These are phyloP conservation scores for Calocybe gambosa DNA, from an alignment of 1,284 basidiomycete species.

Conservation along the genomic window DNA sequence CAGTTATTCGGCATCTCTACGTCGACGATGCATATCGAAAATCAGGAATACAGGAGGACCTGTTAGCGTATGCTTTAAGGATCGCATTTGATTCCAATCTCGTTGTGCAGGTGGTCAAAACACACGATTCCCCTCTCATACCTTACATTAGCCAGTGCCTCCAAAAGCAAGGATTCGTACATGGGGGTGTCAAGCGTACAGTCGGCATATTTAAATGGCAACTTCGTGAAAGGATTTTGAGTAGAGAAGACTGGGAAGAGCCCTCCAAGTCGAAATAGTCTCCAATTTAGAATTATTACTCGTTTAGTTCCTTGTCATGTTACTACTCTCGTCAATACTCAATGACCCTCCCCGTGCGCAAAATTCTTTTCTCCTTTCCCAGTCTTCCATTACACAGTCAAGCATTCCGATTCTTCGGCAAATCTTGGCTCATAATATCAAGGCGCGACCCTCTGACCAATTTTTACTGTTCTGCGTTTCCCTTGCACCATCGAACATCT, in stretches of 20 bases:
- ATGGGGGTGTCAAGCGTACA: constrained; percentile 34
- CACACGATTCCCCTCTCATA: constrained; percentile 43
- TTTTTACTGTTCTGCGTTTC: constrained; percentile 56
- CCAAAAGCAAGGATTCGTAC: constrained; percentile 44
- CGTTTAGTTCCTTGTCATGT: constrained; percentile 8
- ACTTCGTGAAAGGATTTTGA: constrained; percentile 33
- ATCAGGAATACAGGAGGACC: constrained; percentile 56
- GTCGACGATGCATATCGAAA: constrained; percentile 60
- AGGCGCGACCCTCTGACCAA: constrained; percentile 18
- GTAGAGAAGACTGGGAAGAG: constrained; percentile 35
- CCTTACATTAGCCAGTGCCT: constrained; percentile 45
- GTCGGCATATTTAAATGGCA: constrained; percentile 55
- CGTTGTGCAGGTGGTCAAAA: constrained; percentile 39
- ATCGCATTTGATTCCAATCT: constrained; percentile 46
- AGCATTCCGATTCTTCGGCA: constrained; percentile 51
- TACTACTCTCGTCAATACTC: constrained; percentile 26
- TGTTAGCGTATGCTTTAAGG: constrained; percentile 53
- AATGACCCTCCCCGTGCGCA: constrained; percentile 31
- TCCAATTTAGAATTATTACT: too few species aligned
- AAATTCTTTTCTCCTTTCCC: constrained; percentile 51
- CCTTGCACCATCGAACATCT: constrained; percentile 44
- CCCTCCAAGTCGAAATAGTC: constrained; percentile 9
- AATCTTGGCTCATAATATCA: constrained; percentile 26
- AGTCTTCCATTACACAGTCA: constrained; percentile 62
- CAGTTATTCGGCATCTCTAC: constrained; percentile 72